phyloP scores from a whole-genome alignment of 306 rosid species.

The Amphicarpaea edgeworthii region DNA sequence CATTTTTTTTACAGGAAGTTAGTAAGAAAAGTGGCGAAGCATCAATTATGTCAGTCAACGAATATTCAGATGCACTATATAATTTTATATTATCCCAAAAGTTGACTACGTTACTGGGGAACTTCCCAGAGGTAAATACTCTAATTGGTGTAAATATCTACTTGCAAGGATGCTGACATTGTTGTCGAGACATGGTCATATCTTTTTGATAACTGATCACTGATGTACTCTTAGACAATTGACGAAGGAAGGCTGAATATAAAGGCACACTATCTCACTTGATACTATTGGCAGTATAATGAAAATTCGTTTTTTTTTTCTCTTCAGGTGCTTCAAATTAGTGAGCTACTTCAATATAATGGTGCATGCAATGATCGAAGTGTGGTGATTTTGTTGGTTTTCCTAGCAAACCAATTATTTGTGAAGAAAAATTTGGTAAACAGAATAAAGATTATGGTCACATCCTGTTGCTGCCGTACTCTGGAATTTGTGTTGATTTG shows the following conservation, averaged over 20 bases:
- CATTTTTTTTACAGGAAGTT: slow-evolving; percentile 59
- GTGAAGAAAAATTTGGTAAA: slow-evolving; percentile 88
- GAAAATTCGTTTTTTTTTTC: slow-evolving; percentile 13
- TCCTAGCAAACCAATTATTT: slow-evolving; percentile 87
- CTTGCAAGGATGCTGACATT: slow-evolving; percentile 29
- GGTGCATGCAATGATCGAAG: slow-evolving; percentile 80
- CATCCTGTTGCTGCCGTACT: slow-evolving; percentile 12
- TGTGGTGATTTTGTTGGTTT: slow-evolving; percentile 88
- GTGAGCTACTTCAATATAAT: slow-evolving; percentile 84
- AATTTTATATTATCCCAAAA: slow-evolving; percentile 87
- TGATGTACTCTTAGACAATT: neutral
- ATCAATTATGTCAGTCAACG: slow-evolving; percentile 71
- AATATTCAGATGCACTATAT: slow-evolving; percentile 84
- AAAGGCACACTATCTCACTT: no score
- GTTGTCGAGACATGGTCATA: neutral
- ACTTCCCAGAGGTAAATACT: slow-evolving; percentile 87
- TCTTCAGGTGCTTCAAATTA: slow-evolving; percentile 82
- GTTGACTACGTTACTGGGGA: slow-evolving; percentile 75
- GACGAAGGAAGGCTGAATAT: no score
- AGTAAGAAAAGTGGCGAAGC: slow-evolving; percentile 54
- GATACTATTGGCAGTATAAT: neutral
- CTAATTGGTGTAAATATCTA: slow-evolving; percentile 3
- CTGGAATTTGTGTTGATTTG: slow-evolving; percentile 22
- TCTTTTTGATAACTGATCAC: neutral
- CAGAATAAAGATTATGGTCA: slow-evolving; percentile 13